phyloP scores from a whole-genome alignment of 345 rosid genomes.

The Eucalyptus lansdowneana region DNA sequence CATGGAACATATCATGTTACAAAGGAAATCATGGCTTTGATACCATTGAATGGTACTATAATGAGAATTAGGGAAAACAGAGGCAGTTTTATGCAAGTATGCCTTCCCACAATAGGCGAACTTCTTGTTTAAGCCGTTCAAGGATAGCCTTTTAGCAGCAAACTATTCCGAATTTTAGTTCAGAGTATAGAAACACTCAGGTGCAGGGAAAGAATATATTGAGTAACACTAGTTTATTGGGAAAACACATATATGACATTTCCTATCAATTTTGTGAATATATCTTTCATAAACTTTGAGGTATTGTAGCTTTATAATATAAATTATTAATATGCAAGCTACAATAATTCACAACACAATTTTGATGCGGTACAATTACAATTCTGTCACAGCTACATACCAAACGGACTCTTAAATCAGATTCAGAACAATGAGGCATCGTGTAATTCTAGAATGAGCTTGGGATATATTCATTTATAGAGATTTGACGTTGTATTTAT shows the following conservation, averaged over 20 bases:
- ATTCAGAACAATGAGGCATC: neutral
- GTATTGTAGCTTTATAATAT: neutral
- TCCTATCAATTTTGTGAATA: too few relatives aligned
- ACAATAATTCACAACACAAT: neutral
- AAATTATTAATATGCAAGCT: neutral
- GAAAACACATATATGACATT: neutral
- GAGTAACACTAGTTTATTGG: accelerated
- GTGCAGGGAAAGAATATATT: too few relatives aligned
- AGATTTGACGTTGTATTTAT: neutral
- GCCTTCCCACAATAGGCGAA: too few relatives aligned
- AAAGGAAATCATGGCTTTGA: too few relatives aligned
- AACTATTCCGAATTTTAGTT: too few relatives aligned
- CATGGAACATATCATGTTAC: accelerated
- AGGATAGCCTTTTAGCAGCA: too few relatives aligned
- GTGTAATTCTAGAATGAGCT: neutral
- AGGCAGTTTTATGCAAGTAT: accelerated
- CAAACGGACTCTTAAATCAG: neutral
- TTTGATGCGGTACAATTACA: neutral
- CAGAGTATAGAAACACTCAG: accelerated
- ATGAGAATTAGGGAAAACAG: too few relatives aligned
- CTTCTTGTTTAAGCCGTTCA: too few relatives aligned
- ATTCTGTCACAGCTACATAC: neutral
- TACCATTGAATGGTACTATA: too few relatives aligned
- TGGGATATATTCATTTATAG: neutral
- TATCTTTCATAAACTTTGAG: neutral